These are phyloP conservation scores for Talaromyces liani DNA, from an alignment of 495 filamentous ascomycete species.

Conservation along the genomic window DNA sequence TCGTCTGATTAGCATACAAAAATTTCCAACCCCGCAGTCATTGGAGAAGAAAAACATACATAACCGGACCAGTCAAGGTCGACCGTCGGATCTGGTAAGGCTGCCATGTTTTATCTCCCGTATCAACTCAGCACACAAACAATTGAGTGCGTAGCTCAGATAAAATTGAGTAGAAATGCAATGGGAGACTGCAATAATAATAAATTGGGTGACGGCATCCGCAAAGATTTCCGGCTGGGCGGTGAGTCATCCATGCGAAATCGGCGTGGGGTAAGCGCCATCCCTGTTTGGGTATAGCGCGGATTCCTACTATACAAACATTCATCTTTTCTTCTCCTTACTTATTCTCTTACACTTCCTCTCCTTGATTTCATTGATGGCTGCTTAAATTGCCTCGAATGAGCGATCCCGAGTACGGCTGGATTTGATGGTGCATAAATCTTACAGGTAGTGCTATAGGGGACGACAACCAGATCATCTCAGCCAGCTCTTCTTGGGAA, in stretches of 20 bases:
- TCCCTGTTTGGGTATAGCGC: neutral
- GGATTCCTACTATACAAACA: neutral
- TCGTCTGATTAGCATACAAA: neutral
- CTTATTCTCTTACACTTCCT: neutral
- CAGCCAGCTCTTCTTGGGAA: too few species aligned
- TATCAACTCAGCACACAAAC: neutral
- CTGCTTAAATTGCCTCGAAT: too few species aligned
- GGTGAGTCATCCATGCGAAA: conserved; percentile 9
- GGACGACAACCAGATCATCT: too few species aligned
- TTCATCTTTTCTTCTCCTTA: neutral
- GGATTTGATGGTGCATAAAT: too few species aligned
- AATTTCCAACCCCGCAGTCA: neutral
- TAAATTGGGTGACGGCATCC: neutral
- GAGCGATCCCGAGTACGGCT: too few species aligned
- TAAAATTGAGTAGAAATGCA: neutral
- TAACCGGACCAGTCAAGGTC: conserved; percentile 81
- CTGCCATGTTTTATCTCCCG: neutral
- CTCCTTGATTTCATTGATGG: too few species aligned
- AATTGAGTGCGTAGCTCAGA: neutral
- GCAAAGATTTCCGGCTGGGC: conserved; percentile 3
- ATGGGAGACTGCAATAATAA: neutral
- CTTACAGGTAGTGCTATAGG: too few species aligned
- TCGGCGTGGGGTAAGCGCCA: conserved; percentile 7
- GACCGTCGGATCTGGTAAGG: conserved; percentile 60
- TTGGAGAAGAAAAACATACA: conserved; percentile 8